Percentiles rank a stretch among this genome's conserved stretches.
Conservation (phyloP, 805 yeast genomes). For the Yarrowia bubula region DNA sequence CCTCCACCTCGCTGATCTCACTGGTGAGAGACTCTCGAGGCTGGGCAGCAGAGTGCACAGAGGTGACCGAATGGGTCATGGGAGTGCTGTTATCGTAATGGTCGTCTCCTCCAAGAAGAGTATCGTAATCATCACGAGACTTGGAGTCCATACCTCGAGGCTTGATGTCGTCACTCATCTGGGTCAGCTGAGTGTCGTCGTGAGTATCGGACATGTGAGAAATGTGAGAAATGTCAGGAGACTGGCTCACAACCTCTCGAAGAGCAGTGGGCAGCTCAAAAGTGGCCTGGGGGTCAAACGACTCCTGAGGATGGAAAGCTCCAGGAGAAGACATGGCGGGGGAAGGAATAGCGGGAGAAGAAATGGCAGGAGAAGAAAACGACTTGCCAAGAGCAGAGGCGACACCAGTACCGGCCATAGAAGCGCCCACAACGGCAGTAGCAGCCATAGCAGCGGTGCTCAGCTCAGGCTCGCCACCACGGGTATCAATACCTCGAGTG, state of each 20-base stretch:
- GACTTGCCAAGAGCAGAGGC: conserved; percentile 17
- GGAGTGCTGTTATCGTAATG: conserved; percentile 1
- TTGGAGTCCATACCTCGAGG: not conserved
- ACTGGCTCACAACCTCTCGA: not conserved
- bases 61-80: conserved; percentile 3
- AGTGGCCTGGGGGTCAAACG: conserved; percentile 5
- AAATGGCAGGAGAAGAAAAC: not conserved
- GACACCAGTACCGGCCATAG: conserved; percentile 14
- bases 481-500: not conserved
- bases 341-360: not conserved
- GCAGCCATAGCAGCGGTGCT: conserved; percentile 6
- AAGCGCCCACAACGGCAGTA: conserved; percentile 9
- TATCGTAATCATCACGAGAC: not conserved
- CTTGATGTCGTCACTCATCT: conserved; percentile 5
- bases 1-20: conserved; percentile 24
- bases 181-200: conserved; percentile 1
- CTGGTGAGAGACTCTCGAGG: conserved; percentile 15
- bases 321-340: conserved; percentile 11
- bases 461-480: not conserved
- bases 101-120: conserved; percentile 6
- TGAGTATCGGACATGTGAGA: conserved; percentile 10
- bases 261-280: conserved; percentile 6
- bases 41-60: not conserved
- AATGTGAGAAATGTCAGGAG: conserved; percentile 3
- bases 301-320: conserved; percentile 6